A percentile compares a stretch with the other conserved stretches of the same genome.
Evolutionary conservation across 306 rosid species (phyloP).

Genomic region (Alnus glutinosa): DNA sequence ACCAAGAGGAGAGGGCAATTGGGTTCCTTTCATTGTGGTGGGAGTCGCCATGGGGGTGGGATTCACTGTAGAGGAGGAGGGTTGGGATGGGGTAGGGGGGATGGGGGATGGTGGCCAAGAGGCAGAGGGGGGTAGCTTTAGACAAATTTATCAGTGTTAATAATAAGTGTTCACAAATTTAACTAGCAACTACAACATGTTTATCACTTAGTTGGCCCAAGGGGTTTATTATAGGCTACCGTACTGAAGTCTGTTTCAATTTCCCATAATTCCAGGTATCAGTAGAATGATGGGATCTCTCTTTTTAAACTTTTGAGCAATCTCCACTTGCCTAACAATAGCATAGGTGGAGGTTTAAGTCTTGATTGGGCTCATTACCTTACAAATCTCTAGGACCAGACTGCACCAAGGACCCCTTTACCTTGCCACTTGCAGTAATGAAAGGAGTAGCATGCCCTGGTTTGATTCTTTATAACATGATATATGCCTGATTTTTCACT

Average conservation of each 20-base stretch:
- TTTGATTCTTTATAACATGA: slow-evolving; percentile 14
- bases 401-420: slow-evolving; percentile 1
- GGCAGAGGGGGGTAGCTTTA: no score
- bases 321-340: not conserved
- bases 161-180: not conserved
- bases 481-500: slow-evolving; percentile 4
- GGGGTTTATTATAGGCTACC: not conserved
- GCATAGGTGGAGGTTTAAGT: not conserved
- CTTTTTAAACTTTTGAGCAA: not conserved
- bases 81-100: no score
- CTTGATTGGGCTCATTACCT: not conserved
- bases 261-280: not conserved
- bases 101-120: no score
- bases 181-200: not conserved
- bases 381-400: not conserved
- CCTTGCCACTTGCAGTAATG: slow-evolving; percentile 2
- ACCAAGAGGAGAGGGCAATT: no score
- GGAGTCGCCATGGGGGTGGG: no score
- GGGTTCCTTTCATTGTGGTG: no score
- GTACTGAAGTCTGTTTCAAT: not conserved
- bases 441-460: not conserved
- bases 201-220: not conserved
- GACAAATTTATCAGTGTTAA: no score
- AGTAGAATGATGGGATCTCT: not conserved
- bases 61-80: no score